These are phyloP conservation scores for Ogataea glucozyma DNA, from an alignment of 805 yeast genomes.

Conservation along the genomic window DNA sequence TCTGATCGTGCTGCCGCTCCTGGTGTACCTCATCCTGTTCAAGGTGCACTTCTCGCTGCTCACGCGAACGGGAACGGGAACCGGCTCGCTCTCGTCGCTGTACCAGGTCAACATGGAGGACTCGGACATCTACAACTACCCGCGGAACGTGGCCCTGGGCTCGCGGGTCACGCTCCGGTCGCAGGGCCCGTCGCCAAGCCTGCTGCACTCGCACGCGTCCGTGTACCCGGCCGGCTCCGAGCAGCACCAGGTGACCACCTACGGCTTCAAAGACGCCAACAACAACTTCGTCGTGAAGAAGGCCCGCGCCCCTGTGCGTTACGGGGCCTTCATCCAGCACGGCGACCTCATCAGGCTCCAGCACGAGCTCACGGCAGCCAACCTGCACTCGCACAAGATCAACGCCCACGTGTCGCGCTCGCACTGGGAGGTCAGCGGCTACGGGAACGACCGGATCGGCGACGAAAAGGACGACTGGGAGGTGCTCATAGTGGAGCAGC, in stretches of 20 bases:
- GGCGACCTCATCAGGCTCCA: constrained; percentile 63
- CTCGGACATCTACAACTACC: constrained; percentile 60
- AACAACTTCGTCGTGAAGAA: constrained; percentile 63
- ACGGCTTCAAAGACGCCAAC: constrained; percentile 86
- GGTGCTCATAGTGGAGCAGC: constrained; percentile 65
- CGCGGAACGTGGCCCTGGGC: constrained; percentile 65
- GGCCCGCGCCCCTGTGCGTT: constrained; percentile 34
- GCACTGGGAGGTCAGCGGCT: constrained; percentile 63
- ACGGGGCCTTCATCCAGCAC: constrained; percentile 43
- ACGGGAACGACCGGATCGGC: constrained; percentile 65
- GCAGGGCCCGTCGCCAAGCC: constrained; percentile 69
- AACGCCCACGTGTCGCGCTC: constrained; percentile 59
- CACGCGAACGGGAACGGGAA: constrained; percentile 82
- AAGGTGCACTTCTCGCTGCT: constrained; percentile 77
- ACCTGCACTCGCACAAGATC: constrained; percentile 71
- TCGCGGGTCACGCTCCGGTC: constrained; percentile 61
- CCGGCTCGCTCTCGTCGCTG: constrained; percentile 63
- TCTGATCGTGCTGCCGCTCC: constrained; percentile 69
- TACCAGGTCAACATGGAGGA: constrained; percentile 78
- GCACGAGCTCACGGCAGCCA: constrained; percentile 62
- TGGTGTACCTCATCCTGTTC: constrained; percentile 71
- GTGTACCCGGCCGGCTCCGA: constrained; percentile 87
- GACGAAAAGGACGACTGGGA: constrained; percentile 79
- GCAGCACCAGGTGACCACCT: constrained; percentile 95
- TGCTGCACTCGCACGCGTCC: constrained; percentile 86